Evolutionary conservation across 2,329 filamentous ascomycete species (phyloP).

Genomic region (Dendryphion nanum): DNA sequence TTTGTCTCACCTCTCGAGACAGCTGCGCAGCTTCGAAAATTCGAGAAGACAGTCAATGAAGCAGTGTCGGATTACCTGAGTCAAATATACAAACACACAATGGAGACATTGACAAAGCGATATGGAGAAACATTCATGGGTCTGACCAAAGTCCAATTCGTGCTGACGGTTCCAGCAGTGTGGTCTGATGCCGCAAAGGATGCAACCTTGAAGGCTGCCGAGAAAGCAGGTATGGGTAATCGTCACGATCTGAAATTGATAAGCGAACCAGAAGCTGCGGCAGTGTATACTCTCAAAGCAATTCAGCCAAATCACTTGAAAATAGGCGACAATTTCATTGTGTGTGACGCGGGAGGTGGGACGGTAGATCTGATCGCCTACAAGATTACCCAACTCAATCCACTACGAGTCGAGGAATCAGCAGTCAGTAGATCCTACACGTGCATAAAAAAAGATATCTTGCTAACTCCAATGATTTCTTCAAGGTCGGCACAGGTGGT

Average conservation of each 20-base stretch:
- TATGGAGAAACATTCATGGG: constrained; percentile 80
- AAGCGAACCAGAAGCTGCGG: constrained; percentile 74
- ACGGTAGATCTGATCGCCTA: constrained; percentile 78
- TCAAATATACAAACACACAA: constrained; percentile 73
- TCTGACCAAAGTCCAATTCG: constrained; percentile 72
- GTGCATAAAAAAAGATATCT: too few species aligned
- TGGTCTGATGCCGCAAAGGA: constrained; percentile 88
- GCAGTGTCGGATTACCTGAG: constrained; percentile 78
- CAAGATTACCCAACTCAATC: constrained; percentile 71
- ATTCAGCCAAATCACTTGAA: constrained; percentile 74
- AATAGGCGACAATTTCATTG: constrained; percentile 61
- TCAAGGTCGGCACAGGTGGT: constrained; percentile 75
- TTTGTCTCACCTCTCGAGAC: constrained; percentile 78
- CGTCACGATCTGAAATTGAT: constrained; percentile 73
- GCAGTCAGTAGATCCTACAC: too few species aligned
- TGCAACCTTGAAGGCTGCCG: constrained; percentile 73
- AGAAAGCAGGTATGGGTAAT: constrained; percentile 73
- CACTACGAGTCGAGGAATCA: constrained; percentile 72
- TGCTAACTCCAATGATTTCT: too few species aligned
- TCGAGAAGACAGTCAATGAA: constrained; percentile 74
- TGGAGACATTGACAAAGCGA: constrained; percentile 70
- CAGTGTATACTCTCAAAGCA: constrained; percentile 75
- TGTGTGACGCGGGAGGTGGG: constrained; percentile 58
- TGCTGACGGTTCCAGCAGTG: constrained; percentile 73
- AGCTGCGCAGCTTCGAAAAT: constrained; percentile 70